These are phyloP conservation scores for Pseudopediastrum boryanum DNA, from an alignment of 139 green algal species.

Conservation along the genomic window DNA sequence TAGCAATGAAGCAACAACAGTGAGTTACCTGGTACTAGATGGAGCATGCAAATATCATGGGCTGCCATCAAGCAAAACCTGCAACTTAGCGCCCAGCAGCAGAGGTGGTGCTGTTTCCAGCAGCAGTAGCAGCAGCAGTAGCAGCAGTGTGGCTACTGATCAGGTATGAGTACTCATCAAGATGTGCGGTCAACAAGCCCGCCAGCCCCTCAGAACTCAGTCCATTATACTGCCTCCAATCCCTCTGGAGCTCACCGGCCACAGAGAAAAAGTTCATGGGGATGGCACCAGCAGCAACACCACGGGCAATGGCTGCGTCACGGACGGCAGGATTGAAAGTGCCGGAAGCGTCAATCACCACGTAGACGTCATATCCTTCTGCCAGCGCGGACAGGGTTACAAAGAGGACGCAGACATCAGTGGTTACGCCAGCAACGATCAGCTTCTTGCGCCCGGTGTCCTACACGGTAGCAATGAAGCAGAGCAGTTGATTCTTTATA, in stretches of 20 bases:
- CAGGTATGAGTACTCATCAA: constrained; percentile 25
- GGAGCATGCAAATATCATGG: too few relatives aligned
- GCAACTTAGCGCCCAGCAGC: too few relatives aligned
- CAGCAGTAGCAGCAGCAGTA: too few relatives aligned
- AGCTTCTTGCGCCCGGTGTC: constrained; percentile 34
- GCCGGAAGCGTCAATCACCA: constrained; percentile 20
- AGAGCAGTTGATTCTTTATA: too few relatives aligned
- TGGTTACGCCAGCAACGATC: constrained; percentile 25
- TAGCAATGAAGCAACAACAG: too few relatives aligned
- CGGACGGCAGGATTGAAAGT: constrained; percentile 17
- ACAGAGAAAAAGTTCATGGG: constrained; percentile 36
- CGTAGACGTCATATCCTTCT: constrained; percentile 32
- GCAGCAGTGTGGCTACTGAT: constrained; percentile 24
- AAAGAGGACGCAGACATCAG: constrained; percentile 35
- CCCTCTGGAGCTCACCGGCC: constrained; percentile 34
- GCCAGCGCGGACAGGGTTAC: background rate
- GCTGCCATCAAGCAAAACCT: too few relatives aligned
- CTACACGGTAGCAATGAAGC: too few relatives aligned
- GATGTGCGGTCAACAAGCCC: constrained; percentile 12
- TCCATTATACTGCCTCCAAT: constrained; percentile 1
- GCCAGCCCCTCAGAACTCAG: background rate
- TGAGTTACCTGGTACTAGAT: too few relatives aligned
- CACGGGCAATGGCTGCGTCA: constrained; percentile 15
- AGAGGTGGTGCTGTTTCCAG: too few relatives aligned
- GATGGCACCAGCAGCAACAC: background rate